These are phyloP conservation scores for Infundibulicybe gibba DNA, from an alignment of 768 basidiomycete genomes.

Conservation along the genomic window DNA sequence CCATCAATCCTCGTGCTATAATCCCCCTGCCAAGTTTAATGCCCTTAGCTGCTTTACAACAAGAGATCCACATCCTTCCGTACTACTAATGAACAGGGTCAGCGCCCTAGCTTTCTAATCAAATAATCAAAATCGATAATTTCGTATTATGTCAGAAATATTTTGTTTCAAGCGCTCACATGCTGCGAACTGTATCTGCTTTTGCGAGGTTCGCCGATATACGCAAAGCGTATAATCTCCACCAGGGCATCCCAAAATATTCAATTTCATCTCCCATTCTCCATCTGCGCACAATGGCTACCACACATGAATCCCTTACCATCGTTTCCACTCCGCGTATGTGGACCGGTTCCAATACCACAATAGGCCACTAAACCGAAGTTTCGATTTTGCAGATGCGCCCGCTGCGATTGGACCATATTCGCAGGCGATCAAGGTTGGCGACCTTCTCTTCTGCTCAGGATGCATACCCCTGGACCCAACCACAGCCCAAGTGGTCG, in stretches of 20 bases:
- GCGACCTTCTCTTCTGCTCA: constrained; percentile 84
- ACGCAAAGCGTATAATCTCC: not conserved
- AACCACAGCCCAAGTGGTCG: constrained; percentile 61
- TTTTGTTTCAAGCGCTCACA: too few relatives aligned
- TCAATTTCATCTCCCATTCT: constrained; percentile 8
- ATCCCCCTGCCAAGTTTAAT: too few relatives aligned
- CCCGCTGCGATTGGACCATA: constrained; percentile 85
- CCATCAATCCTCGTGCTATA: too few relatives aligned
- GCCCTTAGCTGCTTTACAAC: too few relatives aligned
- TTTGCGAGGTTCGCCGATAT: too few relatives aligned
- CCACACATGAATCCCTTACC: constrained; percentile 34
- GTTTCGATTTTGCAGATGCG: constrained; percentile 46
- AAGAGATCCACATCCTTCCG: too few relatives aligned
- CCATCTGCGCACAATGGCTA: constrained; percentile 24
- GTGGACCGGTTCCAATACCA: constrained; percentile 11
- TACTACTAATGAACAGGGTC: too few relatives aligned
- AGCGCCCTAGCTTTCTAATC: too few relatives aligned
- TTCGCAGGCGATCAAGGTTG: constrained; percentile 80
- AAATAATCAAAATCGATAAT: too few relatives aligned
- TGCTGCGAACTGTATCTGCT: too few relatives aligned
- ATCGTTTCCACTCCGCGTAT: constrained; percentile 38
- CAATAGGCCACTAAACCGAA: not conserved
- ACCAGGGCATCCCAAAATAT: not conserved
- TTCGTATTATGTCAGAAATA: too few relatives aligned
- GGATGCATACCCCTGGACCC: constrained; percentile 88